Evolutionary conservation across 2,329 filamentous ascomycete genomes (phyloP), one percentile per base, ranked within the genome.

Genomic region (Colletotrichum destructivum): DNA sequence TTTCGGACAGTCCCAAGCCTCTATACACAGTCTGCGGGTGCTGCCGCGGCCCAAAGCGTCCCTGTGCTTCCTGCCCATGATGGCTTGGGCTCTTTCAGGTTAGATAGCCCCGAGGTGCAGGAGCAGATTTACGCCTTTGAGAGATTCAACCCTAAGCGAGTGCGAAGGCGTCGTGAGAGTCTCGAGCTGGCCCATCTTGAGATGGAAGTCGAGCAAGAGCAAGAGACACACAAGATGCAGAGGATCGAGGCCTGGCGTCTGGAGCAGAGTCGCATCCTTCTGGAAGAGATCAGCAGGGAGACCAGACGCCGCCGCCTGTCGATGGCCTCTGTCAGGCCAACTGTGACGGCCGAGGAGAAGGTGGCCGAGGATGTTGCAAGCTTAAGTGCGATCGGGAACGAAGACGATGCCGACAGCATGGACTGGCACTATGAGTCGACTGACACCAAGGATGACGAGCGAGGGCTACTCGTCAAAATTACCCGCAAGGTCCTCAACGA

Each of bases 111-210:
- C 1, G 88, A 90, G 54, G 87, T 94, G 26, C 94, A 98, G 78
- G 93, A 97, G 73, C 93, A 96, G 74, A 83, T 98, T 57, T 98
- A 95, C 87, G 92, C 94, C 72, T 96, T 98, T 79, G 96, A 98
- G 81, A 89, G 90, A 74, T 94, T 92, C 81, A 97, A 97, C 75
- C 93, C 94, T 0, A 88, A 89, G 66, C 88, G 92, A 56, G 84
- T 91, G 55, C 87, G 85, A 76, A 85, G 86, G 73, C 83, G 85
- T 55, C 82, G 85, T 13, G 89, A 90, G 74, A 88, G 86, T 74
- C 79, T 88, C 15, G 88, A 89, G 23, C 76, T 88, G 13, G 84
- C 84, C 0, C 84, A 86, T 62, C 77, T 86, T 21, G 86, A 89
- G 73, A 75, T 87, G 55, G 87, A 90, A 68, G 85, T 87, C 47